Evolutionary conservation across 192 early-diverging fungal species (phyloP).

Genomic region (Borealophlyctis nickersoniae): DNA sequence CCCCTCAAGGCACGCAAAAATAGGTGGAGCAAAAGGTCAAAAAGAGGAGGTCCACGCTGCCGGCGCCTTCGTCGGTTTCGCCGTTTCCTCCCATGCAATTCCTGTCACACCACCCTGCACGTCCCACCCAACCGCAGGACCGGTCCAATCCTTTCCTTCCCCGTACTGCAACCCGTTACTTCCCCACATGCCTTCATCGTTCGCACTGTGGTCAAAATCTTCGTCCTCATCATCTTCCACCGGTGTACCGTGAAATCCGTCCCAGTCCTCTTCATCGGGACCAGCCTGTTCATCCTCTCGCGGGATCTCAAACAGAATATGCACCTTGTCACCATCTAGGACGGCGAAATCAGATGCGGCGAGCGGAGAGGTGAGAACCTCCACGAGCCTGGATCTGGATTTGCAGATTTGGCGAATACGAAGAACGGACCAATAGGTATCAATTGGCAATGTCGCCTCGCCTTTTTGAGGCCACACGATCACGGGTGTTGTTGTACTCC

Average conservation of each 20-base stretch:
- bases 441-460: background rate
- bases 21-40: no score
- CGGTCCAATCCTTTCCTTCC: no score
- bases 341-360: background rate
- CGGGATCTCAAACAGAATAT: slow-evolving; percentile 7
- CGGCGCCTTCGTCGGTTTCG: no score
- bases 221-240: slow-evolving; percentile 1
- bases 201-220: background rate
- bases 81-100: no score
- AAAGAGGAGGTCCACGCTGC: no score
- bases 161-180: no score
- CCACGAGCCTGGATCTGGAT: slow-evolving; percentile 11
- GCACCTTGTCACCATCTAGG: background rate
- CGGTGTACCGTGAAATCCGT: background rate
- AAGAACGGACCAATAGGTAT: slow-evolving; percentile 19
- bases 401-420: slow-evolving; percentile 38
- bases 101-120: no score
- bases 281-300: background rate
- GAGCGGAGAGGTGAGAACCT: background rate
- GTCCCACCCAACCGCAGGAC: no score
- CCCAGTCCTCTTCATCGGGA: background rate
- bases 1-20: no score
- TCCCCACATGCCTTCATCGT: no score
- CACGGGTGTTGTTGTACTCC: background rate
- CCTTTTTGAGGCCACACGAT: background rate